Percentiles rank a stretch among this genome's conserved stretches.
Conservation (phyloP, 768 basidiomycete species). For the Glaciozyma martinii region DNA sequence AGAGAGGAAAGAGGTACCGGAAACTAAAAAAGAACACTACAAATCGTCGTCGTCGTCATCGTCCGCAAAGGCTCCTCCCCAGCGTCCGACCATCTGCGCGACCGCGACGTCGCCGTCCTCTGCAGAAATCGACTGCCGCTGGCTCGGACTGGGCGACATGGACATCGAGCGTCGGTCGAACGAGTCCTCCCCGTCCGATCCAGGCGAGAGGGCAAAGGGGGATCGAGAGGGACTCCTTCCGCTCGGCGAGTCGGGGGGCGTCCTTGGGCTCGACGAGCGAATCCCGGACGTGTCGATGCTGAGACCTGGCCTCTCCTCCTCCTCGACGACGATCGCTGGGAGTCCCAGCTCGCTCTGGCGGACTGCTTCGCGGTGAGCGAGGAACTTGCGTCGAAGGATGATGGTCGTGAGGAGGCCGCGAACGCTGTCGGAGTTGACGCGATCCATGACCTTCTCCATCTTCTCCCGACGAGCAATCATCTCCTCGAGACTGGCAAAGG, state of each 20-base stretch:
- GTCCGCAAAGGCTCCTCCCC: background rate
- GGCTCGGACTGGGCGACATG: background rate
- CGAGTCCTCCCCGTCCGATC: background rate
- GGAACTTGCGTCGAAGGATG: constrained; percentile 3
- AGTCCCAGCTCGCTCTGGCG: background rate
- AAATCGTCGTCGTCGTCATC: background rate
- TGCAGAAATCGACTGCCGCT: background rate
- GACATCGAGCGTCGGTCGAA: background rate
- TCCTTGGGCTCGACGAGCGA: background rate
- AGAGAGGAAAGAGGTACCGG: too few species aligned
- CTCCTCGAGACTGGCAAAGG: constrained; percentile 18
- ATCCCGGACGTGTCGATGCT: background rate
- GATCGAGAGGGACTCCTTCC: background rate
- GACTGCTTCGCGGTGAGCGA: background rate
- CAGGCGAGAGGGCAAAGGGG: background rate
- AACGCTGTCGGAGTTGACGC: constrained; percentile 18
- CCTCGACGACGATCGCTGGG: background rate
- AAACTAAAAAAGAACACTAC: too few species aligned
- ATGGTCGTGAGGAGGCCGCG: constrained; percentile 15
- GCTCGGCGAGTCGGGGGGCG: background rate
- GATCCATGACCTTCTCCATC: background rate
- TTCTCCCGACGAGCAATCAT: constrained; percentile 14
- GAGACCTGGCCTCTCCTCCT: background rate
- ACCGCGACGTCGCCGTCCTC: background rate
- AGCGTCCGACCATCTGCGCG: background rate